Evolutionary conservation across 805 yeast genomes (phyloP).

Genomic region (Candida nanaspora): DNA sequence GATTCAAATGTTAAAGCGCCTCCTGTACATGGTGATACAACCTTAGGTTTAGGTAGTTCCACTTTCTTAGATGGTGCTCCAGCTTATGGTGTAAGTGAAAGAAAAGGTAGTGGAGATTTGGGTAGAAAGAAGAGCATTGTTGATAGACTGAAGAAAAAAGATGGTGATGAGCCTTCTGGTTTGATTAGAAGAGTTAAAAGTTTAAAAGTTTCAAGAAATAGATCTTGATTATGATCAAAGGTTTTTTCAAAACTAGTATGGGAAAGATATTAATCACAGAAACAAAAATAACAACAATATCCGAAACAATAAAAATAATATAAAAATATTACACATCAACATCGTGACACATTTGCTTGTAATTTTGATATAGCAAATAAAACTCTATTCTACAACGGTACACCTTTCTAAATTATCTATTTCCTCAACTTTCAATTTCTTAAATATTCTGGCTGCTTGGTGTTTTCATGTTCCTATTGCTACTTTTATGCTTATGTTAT

Average conservation of each 20-base stretch:
- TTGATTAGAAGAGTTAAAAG: conserved; percentile 83
- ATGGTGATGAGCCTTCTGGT: conserved; percentile 34
- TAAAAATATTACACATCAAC: too few relatives aligned
- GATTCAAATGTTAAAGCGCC: conserved; percentile 63
- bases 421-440: too few relatives aligned
- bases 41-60: conserved; percentile 85
- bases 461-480: too few relatives aligned
- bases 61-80: conserved; percentile 97
- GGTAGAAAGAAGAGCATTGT: conserved; percentile 81
- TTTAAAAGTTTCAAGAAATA: conserved; percentile 60
- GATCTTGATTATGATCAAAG: neutral
- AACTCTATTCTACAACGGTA: neutral
- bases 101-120: conserved; percentile 40
- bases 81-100: conserved; percentile 36
- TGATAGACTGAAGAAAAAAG: conserved; percentile 42
- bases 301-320: too few relatives aligned
- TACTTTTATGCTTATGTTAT: too few relatives aligned
- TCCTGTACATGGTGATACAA: conserved; percentile 78
- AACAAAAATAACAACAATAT: too few relatives aligned
- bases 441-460: too few relatives aligned
- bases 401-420: too few relatives aligned
- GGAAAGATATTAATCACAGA: too few relatives aligned
- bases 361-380: too few relatives aligned
- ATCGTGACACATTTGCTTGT: neutral
- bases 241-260: too few relatives aligned